Percentiles rank a stretch among this genome's conserved stretches.
Conservation (phyloP, 2,329 filamentous ascomycete species). For the Lachnellula cervina region DNA sequence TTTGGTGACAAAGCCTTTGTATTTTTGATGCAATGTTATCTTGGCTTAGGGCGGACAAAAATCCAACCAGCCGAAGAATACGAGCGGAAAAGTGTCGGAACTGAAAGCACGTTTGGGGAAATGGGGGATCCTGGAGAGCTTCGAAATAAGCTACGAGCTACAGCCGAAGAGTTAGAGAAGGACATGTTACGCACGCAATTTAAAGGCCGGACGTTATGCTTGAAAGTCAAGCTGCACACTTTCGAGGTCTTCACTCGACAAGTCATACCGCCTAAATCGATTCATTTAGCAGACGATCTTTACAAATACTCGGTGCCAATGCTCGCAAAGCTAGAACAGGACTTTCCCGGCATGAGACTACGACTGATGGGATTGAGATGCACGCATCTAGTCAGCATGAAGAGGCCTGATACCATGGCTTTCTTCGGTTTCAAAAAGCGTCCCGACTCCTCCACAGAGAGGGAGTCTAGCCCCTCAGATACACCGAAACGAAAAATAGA, state of each 20-base stretch:
- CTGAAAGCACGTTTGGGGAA: conserved; percentile 85
- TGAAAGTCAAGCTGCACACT: conserved; percentile 92
- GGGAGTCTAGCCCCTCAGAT: conserved; percentile 10
- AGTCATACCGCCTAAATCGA: conserved; percentile 65
- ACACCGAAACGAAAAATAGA: conserved; percentile 35
- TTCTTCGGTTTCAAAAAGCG: conserved; percentile 67
- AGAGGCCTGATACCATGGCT: conserved; percentile 68
- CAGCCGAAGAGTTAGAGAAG: conserved; percentile 79
- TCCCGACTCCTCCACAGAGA: conserved; percentile 15
- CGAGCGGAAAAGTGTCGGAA: conserved; percentile 89
- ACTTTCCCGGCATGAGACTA: conserved; percentile 72
- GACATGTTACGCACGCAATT: conserved; percentile 75
- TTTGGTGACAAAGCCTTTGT: conserved; percentile 90
- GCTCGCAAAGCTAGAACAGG: conserved; percentile 75
- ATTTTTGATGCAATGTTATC: conserved; percentile 77
- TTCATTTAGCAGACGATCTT: conserved; percentile 72
- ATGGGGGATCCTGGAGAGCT: conserved; percentile 65
- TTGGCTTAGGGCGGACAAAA: conserved; percentile 80
- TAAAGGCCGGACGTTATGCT: conserved; percentile 83
- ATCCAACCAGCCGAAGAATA: conserved; percentile 85
- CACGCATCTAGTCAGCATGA: conserved; percentile 81
- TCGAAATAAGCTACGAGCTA: conserved; percentile 71
- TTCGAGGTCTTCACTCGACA: conserved; percentile 90
- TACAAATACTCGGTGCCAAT: conserved; percentile 80
- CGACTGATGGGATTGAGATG: conserved; percentile 85